Evolutionary conservation across 148 eudicot species (phyloP), one percentile per base, ranked within the genome.

Genomic region (Silene conica): DNA sequence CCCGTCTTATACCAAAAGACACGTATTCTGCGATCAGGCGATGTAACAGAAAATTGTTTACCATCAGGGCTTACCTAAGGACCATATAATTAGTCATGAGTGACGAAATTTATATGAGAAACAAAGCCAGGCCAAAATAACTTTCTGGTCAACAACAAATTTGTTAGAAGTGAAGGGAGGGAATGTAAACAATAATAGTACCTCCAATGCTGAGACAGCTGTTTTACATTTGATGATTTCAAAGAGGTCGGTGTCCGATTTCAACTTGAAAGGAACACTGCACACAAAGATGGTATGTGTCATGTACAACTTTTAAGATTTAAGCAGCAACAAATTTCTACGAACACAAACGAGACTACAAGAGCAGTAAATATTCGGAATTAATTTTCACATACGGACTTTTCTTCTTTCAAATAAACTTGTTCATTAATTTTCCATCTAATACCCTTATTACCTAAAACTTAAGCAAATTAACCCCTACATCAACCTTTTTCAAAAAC

Each of bases 21-120:
- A 78, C 98, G 96, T 79, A 94, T 84, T 73, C 97, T 88, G 62
- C 96, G 98, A 84, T 95, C 98, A 80, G 97, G 98, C 57, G 98
- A 95, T 43, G 97, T 95, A 70, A 95, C 71, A 12, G 90, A 90
- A 85, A 94, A 92, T 62, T 95, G 98, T 80, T 86, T 88, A 75
- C 98, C 98, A 75, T 95, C 98, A 80, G 92, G 92, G 77, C 97
- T 95, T 38, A 92, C 97, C 98, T 95, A 83, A 65, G 67, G 72
- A 73, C 69, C 10, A 83, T 65, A 31, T 72, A 31, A 74, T 73
- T 10, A 59, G 26, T n/a, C 10, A 34, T 52, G 18, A 69, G 80
- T 72, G 22, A 71, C 18, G 8, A 67, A 46, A 16, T 13, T 15
- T 57, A 66, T 21, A 67, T 34, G 14, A 3, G 43, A 73, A 21